Percentiles rank a stretch among this genome's conserved stretches.
phyloP scores from a whole-genome alignment of 768 basidiomycete genomes.

The Aureoboletus auriporus region DNA sequence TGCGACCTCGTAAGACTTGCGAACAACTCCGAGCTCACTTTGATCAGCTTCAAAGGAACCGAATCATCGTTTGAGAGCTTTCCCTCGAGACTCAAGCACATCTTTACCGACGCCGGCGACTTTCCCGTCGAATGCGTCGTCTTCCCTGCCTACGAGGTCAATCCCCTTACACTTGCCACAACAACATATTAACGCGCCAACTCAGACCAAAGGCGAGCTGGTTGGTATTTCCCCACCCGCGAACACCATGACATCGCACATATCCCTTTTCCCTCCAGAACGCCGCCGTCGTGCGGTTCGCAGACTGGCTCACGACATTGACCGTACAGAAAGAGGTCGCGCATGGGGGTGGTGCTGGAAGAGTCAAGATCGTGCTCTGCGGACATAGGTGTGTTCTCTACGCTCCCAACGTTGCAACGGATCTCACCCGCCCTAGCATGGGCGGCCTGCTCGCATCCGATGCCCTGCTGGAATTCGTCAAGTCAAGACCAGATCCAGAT shows the following conservation, averaged over 20 bases:
- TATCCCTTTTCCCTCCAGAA: conserved; percentile 40
- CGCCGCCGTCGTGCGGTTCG: conserved; percentile 78
- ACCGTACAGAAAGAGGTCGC: conserved; percentile 83
- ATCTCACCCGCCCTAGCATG: conserved; percentile 57
- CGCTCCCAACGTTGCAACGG: neutral
- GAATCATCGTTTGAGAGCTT: conserved; percentile 76
- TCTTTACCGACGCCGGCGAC: conserved; percentile 54
- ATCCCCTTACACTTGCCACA: conserved; percentile 6
- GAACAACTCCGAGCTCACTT: neutral
- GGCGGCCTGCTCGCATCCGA: conserved; percentile 89
- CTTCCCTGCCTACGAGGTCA: conserved; percentile 87
- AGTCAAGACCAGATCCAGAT: conserved; percentile 56
- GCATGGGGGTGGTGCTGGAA: conserved; percentile 68
- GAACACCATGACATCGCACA: neutral
- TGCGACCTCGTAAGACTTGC: conserved; percentile 31
- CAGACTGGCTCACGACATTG: conserved; percentile 89
- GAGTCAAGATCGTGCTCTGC: conserved; percentile 78
- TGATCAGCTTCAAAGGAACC: conserved; percentile 49
- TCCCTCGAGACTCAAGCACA: conserved; percentile 73
- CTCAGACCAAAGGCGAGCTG: conserved; percentile 84
- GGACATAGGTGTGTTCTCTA: conserved; percentile 67
- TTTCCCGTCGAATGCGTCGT: conserved; percentile 67
- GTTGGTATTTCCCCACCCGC: conserved; percentile 41
- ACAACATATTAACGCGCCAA: conserved; percentile 10
- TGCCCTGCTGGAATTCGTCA: conserved; percentile 67